Conservation (phyloP, 202 grass and related monocot species). For the Carex arenaria region DNA sequence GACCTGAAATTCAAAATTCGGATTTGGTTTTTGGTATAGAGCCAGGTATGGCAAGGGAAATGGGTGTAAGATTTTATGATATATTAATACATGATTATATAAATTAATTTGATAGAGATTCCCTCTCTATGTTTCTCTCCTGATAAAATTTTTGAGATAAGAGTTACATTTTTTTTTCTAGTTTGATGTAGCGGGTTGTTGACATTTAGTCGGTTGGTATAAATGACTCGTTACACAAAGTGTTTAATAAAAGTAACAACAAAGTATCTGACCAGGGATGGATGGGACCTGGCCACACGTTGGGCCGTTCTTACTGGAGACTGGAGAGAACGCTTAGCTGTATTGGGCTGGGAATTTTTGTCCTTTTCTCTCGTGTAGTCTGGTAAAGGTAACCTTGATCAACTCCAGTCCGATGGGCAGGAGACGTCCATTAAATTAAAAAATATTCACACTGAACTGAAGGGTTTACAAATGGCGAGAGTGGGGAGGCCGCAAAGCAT, state of each 20-base stretch:
- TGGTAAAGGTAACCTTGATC: neutral
- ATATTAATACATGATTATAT: neutral
- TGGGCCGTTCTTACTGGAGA: neutral
- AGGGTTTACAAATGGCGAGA: constrained; percentile 21
- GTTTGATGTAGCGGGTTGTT: neutral
- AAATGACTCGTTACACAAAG: neutral
- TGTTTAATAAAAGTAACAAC: neutral
- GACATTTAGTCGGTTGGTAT: neutral
- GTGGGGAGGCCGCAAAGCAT: constrained; percentile 28
- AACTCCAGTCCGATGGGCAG: constrained; percentile 15
- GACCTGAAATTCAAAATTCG: constrained; percentile 11
- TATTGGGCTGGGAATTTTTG: constrained; percentile 65
- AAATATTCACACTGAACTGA: neutral
- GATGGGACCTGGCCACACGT: neutral
- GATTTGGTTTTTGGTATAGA: neutral
- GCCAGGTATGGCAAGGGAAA: neutral
- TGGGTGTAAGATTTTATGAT: neutral
- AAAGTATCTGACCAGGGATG: neutral
- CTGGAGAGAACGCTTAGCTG: constrained; percentile 39
- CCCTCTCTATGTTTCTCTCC: neutral
- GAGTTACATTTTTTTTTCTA: neutral
- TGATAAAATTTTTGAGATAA: neutral
- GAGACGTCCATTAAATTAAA: constrained; percentile 26
- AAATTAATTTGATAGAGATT: neutral
- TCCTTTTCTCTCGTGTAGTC: constrained; percentile 29